Evolutionary conservation across 1,284 basidiomycete genomes (phyloP).

Genomic region (Puccinia hordei): DNA sequence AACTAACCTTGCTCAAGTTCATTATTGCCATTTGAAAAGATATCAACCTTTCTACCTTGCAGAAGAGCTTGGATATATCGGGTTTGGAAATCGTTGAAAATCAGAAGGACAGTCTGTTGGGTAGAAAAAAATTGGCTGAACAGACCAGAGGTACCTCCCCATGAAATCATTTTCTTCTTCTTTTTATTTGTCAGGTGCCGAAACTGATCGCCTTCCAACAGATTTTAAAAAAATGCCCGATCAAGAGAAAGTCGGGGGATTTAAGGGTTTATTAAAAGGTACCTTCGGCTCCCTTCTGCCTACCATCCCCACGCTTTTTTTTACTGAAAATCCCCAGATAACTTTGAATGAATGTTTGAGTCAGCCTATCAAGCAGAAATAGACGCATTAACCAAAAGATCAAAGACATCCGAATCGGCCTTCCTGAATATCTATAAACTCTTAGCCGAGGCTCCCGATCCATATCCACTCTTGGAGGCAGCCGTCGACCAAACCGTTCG

Average conservation of each 20-base stretch:
- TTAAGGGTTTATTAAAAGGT: constrained; percentile 87
- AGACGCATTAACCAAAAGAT: constrained; percentile 86
- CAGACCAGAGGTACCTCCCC: constrained; percentile 75
- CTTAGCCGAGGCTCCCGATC: constrained; percentile 89
- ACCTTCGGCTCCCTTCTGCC: not conserved
- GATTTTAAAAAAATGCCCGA: constrained; percentile 88
- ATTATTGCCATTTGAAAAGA: constrained; percentile 63
- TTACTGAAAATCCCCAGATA: constrained; percentile 14
- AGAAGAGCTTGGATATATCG: constrained; percentile 84
- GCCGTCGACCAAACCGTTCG: constrained; percentile 89
- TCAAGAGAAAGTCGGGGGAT: constrained; percentile 79
- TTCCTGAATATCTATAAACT: constrained; percentile 93
- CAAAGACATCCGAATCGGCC: constrained; percentile 85
- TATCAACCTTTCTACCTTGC: constrained; percentile 83
- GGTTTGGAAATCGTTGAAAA: constrained; percentile 94
- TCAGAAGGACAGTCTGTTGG: constrained; percentile 90
- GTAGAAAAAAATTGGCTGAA: constrained; percentile 88
- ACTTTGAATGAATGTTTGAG: constrained; percentile 10
- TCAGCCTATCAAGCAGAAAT: constrained; percentile 94
- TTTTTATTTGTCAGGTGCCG: too few relatives aligned
- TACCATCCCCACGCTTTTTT: not conserved
- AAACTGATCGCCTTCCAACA: constrained; percentile 58
- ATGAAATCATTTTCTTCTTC: too few relatives aligned
- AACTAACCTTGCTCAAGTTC: not conserved
- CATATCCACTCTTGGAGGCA: constrained; percentile 89